Base-by-base conservation (phyloP, 116 monocot species). In the Cymodocea nodosa region DNA sequence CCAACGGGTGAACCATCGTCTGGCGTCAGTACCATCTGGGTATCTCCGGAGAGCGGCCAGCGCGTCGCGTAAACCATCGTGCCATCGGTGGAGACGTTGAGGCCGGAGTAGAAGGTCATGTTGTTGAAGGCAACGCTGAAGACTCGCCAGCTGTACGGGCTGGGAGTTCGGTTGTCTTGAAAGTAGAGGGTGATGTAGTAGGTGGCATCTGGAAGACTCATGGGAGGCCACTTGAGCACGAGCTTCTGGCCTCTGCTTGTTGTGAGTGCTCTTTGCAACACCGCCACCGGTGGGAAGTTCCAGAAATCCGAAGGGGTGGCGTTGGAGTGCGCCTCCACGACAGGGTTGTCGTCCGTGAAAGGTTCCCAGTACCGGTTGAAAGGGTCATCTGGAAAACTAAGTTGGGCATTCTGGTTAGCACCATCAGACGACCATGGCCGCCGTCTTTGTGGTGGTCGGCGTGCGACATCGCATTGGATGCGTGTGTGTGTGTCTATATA, bases 181-280 rank as follows among this genome's bases (percentile, higher is more conserved):
- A 97, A 91, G 78, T 97, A 97, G 59, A 97, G 85, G 0, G 82
- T 83, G 0, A 97, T 10, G 77, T 91, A 91, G 83, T 97, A 97
- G 62, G 51, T 79, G 20, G 85, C 76, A 1, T 50, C 36, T 3
- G 91, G 97, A 0, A 97, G 81, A 54, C n/a, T 52, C 35, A 37
- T 35, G 15, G 67, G 53, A 15, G 67, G 53, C 67, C 67, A 67
- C 35, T 51, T 17, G 35, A 53, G 53, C 13, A 54, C n/a, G 4
- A 53, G 67, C 4, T 15, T 53, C 67, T 67, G 34, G 35, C 67
- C 54, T 35, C 54, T 52, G 15, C 67, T 67, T 7, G 67, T 67
- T 18, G 67, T 67, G 9, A 67, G 11, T 23, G 53, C 67, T 37
- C 54, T 34, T 51, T 48, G 53, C 17, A 34, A 67, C 22, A 17